Conservation (phyloP, 148 eudicot species). For the Vaccinium darrowii region DNA sequence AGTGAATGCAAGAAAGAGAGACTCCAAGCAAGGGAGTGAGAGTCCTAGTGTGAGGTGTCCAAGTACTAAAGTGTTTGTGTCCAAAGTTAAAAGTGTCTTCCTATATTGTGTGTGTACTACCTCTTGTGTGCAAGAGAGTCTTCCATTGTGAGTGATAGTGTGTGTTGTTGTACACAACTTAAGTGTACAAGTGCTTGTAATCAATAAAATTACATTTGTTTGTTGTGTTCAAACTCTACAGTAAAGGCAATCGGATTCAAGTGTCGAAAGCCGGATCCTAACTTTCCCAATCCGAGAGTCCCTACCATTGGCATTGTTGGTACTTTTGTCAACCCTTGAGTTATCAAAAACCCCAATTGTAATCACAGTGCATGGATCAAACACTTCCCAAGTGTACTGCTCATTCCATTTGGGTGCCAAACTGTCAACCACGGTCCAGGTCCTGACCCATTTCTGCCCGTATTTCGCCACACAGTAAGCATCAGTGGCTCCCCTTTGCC, state of each 20-base stretch:
- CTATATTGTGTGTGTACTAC: no score
- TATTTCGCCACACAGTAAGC: slow-evolving; percentile 92
- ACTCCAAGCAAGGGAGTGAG: no score
- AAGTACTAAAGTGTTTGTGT: no score
- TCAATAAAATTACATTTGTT: no score
- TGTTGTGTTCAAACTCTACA: no score
- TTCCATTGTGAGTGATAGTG: no score
- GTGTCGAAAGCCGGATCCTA: slow-evolving; percentile 74
- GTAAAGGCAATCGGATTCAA: slow-evolving; percentile 56
- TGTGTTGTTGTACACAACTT: no score
- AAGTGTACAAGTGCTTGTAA: no score
- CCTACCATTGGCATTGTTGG: slow-evolving; percentile 25
- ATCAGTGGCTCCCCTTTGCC: slow-evolving; percentile 67
- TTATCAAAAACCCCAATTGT: slow-evolving; percentile 89
- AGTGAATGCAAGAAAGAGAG: no score
- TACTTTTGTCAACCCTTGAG: slow-evolving; percentile 56
- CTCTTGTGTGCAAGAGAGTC: no score
- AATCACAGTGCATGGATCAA: slow-evolving; percentile 93
- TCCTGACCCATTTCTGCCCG: slow-evolving; percentile 91
- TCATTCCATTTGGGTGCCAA: slow-evolving; percentile 89
- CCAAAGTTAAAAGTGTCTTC: no score
- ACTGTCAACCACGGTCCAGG: slow-evolving; percentile 76
- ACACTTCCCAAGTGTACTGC: slow-evolving; percentile 99
- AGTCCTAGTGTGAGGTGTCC: no score
- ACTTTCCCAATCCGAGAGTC: slow-evolving; percentile 86